Base-by-base conservation (phyloP, 2,329 filamentous ascomycete genomes). In the Zasmidium citrigriseum region DNA sequence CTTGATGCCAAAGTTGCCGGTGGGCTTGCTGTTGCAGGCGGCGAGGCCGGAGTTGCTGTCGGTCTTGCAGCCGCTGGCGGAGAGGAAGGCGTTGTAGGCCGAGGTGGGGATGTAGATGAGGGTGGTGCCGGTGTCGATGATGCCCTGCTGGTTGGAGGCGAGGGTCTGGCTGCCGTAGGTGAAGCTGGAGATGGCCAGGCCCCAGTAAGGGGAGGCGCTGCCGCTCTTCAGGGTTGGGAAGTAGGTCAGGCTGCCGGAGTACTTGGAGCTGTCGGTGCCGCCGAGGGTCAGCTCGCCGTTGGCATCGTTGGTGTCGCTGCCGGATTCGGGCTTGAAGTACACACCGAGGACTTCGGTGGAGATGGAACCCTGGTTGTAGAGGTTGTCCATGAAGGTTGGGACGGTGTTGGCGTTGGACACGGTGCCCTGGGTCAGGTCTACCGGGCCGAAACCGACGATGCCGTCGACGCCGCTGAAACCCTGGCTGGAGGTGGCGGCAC, bases 201-300 rank as follows among this genome's bases (percentile, higher is more conserved):
- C 59, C 64, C 64, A 67, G 55, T 62, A 67, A 14, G 56, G 52
- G 89, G 77, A 82, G 87, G 10, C 85, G 82, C 59, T 87, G 79
- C 27, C 79, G 76, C 55, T 69, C 79, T 69, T 87, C 78, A 38
- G 87, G 79, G 5, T 75, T 10, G 59, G 67, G 45, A 80, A 73
- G 68, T 86, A 89, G 55, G 78, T 76, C 65, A 89, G 80, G 46
- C 60, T 49, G 7, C 86, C 86, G 0, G 75, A 82, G 75, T 86
- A 86, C 54, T 65, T 83, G 66, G 72, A 72, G 44, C 68, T 68
- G 74, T 89, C 80, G 61, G 88, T 83, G 75, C 62, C 62, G 25
- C 62, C 62, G 12, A 64, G 57, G 16, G 62, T 64, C 7, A 64
- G 52, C 50, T 64, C 62, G 52, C 62, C 62, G 53, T 64, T 64